Conservation (phyloP, 495 filamentous ascomycete genomes). For the Xylaria sp. region DNA sequence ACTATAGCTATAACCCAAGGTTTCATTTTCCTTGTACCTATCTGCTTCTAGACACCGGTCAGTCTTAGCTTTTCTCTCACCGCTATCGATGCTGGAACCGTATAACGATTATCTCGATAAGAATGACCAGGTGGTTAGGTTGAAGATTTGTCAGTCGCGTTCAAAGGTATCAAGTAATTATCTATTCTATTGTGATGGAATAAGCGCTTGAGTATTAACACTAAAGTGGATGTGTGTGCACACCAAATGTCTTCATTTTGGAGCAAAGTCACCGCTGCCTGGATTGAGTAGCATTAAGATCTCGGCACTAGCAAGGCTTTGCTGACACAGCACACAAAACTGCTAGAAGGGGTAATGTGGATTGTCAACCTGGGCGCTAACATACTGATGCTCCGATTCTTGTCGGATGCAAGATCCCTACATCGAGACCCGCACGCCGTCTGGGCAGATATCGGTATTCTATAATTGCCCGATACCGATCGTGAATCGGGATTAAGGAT, state of each 20-base stretch:
- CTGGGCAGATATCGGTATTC: not conserved
- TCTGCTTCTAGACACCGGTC: not conserved
- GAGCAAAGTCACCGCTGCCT: not conserved
- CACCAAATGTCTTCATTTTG: not conserved
- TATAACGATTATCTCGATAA: not conserved
- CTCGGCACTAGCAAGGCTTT: not conserved
- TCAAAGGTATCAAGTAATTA: not conserved
- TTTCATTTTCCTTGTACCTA: not conserved
- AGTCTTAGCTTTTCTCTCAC: not conserved
- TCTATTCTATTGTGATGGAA: not conserved
- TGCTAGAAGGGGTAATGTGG: not conserved
- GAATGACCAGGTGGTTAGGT: not conserved
- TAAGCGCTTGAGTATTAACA: not conserved
- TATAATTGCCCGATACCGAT: slow-evolving; percentile 1
- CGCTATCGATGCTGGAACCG: slow-evolving; percentile 5
- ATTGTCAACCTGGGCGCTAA: not conserved
- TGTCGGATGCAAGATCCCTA: not conserved
- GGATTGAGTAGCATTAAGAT: not conserved
- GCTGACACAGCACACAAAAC: not conserved
- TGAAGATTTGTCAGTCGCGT: not conserved
- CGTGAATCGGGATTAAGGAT: not conserved
- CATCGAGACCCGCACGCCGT: not conserved
- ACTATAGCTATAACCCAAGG: not conserved
- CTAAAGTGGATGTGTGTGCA: not conserved
- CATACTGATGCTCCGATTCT: not conserved